Base-by-base conservation (phyloP, 768 basidiomycete species). In the Phanerochaete sordida region DNA sequence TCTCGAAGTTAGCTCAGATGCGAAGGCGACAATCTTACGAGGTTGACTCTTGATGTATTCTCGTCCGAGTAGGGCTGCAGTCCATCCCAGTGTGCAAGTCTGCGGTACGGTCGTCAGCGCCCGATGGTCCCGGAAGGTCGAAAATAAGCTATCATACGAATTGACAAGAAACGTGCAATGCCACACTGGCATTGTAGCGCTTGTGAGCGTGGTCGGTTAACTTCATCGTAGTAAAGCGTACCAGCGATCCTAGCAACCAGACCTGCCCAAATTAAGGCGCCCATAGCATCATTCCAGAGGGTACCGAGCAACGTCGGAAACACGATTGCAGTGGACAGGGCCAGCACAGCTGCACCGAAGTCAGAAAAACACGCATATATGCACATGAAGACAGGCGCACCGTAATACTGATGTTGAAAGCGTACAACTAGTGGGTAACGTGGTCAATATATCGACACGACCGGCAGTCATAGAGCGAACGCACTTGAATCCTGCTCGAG, bases 31-130 rank as follows among this genome's bases (percentile, higher is more conserved):
- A n/a, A n/a, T 13, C 16, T 48, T 63, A 91, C 90, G 30, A 90
- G 68, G 67, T 86, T 91, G 13, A 89, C 87, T 66, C 84, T 74
- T 0, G 91, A 91, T 2, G 88, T 88, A 64, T 92, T 82, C 64
- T 92, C 91, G 64, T 90, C 88, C 2, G 88, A 85, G 68, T 90
- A 92, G 0, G 86, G 88, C 64, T 92, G 90, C 21, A 91, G 67
- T 9, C 91, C 91, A 16, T 90, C 81, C 87, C 87, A 91, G 62
- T 93, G 91, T 3, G 91, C 90, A 6, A 93, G 71, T 1, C 87
- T 88, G 33, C 56, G 16, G 15, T 15, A 33, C 19, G 33, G 43
- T 35, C 1, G 44, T 21, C 52, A 49, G 57, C 6, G n/a, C 13
- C 26, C 6, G 28, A 46, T n/a, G 43, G 46, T 35, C 6, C 39